phyloP scores from a whole-genome alignment of 371 early-diverging fungal species.

The Rhizopus stolonifer region DNA sequence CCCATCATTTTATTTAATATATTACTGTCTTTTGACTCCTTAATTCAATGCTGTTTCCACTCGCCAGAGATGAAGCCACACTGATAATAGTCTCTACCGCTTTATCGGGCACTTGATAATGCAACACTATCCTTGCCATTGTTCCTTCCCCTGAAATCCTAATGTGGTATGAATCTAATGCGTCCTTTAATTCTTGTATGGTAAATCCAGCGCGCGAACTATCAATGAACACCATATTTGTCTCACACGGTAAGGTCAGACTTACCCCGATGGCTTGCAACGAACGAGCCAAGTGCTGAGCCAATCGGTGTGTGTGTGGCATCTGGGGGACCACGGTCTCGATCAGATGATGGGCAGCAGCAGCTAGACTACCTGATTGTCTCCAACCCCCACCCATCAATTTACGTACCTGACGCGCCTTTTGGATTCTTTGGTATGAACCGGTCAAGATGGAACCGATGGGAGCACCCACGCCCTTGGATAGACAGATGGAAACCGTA shows the following conservation, averaged over 20 bases:
- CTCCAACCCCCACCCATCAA: constrained; percentile 92
- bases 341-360: constrained; percentile 69
- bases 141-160: no score
- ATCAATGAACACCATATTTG: constrained; percentile 86
- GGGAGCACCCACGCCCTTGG: constrained; percentile 88
- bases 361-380: constrained; percentile 81
- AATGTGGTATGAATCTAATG: no score
- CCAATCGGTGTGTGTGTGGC: constrained; percentile 60
- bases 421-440: constrained; percentile 52
- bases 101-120: constrained; percentile 65
- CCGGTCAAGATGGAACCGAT: constrained; percentile 84
- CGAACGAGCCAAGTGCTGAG: constrained; percentile 57
- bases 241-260: constrained; percentile 68
- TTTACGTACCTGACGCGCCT: constrained; percentile 80
- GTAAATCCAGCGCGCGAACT: constrained; percentile 39
- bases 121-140: constrained; percentile 70
- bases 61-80: constrained; percentile 17
- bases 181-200: no score
- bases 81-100: constrained; percentile 50
- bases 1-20: no score
- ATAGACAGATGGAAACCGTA: constrained; percentile 81
- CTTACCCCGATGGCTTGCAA: constrained; percentile 59
- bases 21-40: no score
- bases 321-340: constrained; percentile 64
- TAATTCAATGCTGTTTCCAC: no score